A percentile compares a stretch with the other conserved stretches of the same genome.
phyloP scores from a whole-genome alignment of 768 basidiomycete species.

The Pulveroboletus sp. region DNA sequence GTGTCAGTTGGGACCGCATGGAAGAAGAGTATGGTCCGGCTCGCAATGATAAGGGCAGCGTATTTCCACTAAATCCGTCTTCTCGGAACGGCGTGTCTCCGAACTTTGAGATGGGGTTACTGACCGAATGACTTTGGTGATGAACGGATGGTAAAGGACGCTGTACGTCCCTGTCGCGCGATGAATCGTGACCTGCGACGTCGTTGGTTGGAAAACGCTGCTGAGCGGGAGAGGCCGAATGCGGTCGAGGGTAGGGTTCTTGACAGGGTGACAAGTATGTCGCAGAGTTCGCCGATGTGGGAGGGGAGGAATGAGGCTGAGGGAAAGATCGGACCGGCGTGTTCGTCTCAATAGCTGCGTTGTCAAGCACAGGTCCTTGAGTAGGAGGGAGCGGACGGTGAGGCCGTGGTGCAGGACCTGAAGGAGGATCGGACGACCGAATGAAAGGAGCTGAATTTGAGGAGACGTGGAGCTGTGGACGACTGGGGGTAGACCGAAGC shows the following conservation, averaged over 20 bases:
- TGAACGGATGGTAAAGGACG: conserved; percentile 25
- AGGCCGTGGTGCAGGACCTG: conserved; percentile 18
- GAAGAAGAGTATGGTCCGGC: conserved; percentile 25
- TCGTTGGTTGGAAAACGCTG: conserved; percentile 29
- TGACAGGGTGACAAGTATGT: conserved; percentile 43
- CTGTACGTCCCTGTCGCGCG: conserved; percentile 30
- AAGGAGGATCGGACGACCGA: conserved; percentile 18
- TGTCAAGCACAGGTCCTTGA: conserved; percentile 20
- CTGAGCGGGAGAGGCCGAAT: conserved; percentile 48
- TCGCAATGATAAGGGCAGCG: conserved; percentile 26
- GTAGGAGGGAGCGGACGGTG: conserved; percentile 32
- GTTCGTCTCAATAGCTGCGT: conserved; percentile 16
- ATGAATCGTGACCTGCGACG: conserved; percentile 10
- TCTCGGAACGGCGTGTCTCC: conserved; percentile 30
- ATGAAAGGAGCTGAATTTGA: conserved; percentile 15
- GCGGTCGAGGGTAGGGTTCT: conserved; percentile 63
- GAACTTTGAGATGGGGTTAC: conserved; percentile 29
- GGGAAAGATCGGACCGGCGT: conserved; percentile 18
- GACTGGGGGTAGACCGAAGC: conserved; percentile 31
- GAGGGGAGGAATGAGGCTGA: conserved; percentile 25
- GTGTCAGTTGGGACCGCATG: conserved; percentile 31
- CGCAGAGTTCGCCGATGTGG: conserved; percentile 15
- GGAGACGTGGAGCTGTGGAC: conserved; percentile 23
- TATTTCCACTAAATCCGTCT: conserved; percentile 24
- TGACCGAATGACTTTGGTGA: conserved; percentile 26